Percentiles rank a stretch among this genome's conserved stretches.
phyloP scores from a whole-genome alignment of 2,329 filamentous ascomycete genomes.

The Stromatinia cepivora region DNA sequence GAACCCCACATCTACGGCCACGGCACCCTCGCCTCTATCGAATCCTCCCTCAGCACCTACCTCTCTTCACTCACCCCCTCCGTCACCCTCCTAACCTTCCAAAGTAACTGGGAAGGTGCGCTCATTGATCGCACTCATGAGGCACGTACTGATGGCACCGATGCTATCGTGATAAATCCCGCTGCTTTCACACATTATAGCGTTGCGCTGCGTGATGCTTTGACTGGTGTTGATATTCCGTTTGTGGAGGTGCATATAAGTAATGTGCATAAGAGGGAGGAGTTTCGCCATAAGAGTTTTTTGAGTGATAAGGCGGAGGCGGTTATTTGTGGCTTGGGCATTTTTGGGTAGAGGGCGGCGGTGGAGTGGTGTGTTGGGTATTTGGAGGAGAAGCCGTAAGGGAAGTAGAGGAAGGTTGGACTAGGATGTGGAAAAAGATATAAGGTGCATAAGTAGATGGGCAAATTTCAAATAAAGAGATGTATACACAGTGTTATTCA shows the following conservation, averaged over 20 bases:
- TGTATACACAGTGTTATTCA: background rate
- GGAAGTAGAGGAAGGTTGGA: background rate
- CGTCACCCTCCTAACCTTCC: conserved; percentile 57
- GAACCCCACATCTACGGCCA: conserved; percentile 74
- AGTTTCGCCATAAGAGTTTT: conserved; percentile 68
- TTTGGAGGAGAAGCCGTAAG: conserved; percentile 45
- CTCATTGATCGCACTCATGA: conserved; percentile 54
- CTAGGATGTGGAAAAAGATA: background rate
- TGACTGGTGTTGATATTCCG: conserved; percentile 66
- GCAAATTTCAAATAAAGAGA: too few species aligned
- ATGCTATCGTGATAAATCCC: conserved; percentile 74
- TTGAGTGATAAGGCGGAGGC: conserved; percentile 74
- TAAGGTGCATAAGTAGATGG: too few species aligned
- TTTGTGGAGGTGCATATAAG: conserved; percentile 78
- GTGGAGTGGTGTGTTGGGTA: conserved; percentile 54
- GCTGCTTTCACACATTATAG: conserved; percentile 75
- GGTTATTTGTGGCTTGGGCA: conserved; percentile 69
- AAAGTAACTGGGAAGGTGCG: conserved; percentile 74
- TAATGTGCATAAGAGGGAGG: conserved; percentile 72
- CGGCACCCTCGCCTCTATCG: conserved; percentile 65
- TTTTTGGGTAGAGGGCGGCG: conserved; percentile 61
- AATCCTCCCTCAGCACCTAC: conserved; percentile 32
- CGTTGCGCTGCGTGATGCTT: conserved; percentile 72
- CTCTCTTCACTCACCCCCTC: conserved; percentile 30
- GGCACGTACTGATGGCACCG: conserved; percentile 55